Conservation (phyloP, 2,329 filamentous ascomycete species). For the Aspergillus fijiensis region DNA sequence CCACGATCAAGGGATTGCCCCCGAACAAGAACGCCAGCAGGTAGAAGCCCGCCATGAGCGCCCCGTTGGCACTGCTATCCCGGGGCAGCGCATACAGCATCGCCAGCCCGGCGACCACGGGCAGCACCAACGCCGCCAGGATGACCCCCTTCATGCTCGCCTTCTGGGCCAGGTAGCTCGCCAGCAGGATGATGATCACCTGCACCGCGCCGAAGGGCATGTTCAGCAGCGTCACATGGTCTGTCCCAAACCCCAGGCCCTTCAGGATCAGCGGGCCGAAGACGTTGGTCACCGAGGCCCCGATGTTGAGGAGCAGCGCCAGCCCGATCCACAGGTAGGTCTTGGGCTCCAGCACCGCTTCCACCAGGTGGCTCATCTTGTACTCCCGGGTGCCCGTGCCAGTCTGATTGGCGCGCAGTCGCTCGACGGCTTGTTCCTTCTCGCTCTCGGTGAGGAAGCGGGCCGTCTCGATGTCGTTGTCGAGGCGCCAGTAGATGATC, state of each 20-base stretch:
- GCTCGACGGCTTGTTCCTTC: slow-evolving; percentile 48
- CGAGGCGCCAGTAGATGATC: slow-evolving; percentile 59
- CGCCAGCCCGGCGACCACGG: slow-evolving; percentile 58
- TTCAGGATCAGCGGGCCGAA: slow-evolving; percentile 65
- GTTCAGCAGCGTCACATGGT: slow-evolving; percentile 60
- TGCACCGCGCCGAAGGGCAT: slow-evolving; percentile 67
- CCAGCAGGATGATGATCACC: slow-evolving; percentile 57
- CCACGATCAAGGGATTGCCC: slow-evolving; percentile 64
- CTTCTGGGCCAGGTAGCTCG: slow-evolving; percentile 59
- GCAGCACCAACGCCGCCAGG: slow-evolving; percentile 55
- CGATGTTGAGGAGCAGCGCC: slow-evolving; percentile 63
- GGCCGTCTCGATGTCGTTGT: slow-evolving; percentile 56
- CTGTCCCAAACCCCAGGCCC: slow-evolving; percentile 61
- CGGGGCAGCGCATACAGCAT: slow-evolving; percentile 58
- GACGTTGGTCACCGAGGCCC: slow-evolving; percentile 61
- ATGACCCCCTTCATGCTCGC: slow-evolving; percentile 58
- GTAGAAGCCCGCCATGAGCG: slow-evolving; percentile 62
- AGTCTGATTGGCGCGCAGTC: slow-evolving; percentile 52
- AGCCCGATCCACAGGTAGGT: slow-evolving; percentile 62
- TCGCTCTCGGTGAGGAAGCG: slow-evolving; percentile 51
- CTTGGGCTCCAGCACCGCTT: slow-evolving; percentile 47
- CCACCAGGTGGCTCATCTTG: slow-evolving; percentile 46
- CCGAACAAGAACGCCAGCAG: slow-evolving; percentile 66
- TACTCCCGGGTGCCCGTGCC: slow-evolving; percentile 48
- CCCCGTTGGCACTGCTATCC: slow-evolving; percentile 41